Base-by-base conservation (phyloP, 164 flowering plant species). In the Amborella trichopoda region DNA sequence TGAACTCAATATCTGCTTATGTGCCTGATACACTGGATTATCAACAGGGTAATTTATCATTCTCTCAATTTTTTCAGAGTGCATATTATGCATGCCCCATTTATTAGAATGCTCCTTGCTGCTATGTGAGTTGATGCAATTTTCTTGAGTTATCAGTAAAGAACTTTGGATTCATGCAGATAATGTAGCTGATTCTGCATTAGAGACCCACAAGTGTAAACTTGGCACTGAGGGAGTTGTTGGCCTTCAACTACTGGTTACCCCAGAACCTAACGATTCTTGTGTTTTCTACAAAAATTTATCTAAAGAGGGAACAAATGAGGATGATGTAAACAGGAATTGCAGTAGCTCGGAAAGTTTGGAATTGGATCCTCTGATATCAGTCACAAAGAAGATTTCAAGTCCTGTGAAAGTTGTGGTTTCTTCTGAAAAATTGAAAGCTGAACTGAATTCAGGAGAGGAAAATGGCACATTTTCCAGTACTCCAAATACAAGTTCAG, bases 1-100 rank as follows among this genome's bases (percentile, higher is more conserved):
- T n/a, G n/a, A n/a, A n/a, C n/a, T n/a, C n/a, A n/a, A n/a, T n/a
- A n/a, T n/a, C n/a, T n/a, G n/a, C n/a, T 44, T 75, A 50, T 71
- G 86, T 61, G 22, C 76, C 83, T 37, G 82, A 73, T 63, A 62
- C 83, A 20, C 65, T 69, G 48, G 77, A 80, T 50, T 14, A 44
- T 59, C 56, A 51, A 26, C 73, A 66, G 59, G 91, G 94, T 90
- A 70, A 28, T 53, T n/a, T n/a, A n/a, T n/a, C n/a, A n/a, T n/a
- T n/a, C n/a, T n/a, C n/a, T n/a, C n/a, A n/a, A n/a, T n/a, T n/a
- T n/a, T n/a, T n/a, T n/a, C n/a, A n/a, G n/a, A n/a, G n/a, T n/a
- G n/a, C n/a, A n/a, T n/a, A n/a, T n/a, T n/a, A n/a, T n/a, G n/a
- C n/a, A n/a, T n/a, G n/a, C n/a, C n/a, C n/a, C n/a, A n/a, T n/a